phyloP scores from a whole-genome alignment of 2,329 filamentous ascomycete genomes.

The Pseudopithomyces chartarum region DNA sequence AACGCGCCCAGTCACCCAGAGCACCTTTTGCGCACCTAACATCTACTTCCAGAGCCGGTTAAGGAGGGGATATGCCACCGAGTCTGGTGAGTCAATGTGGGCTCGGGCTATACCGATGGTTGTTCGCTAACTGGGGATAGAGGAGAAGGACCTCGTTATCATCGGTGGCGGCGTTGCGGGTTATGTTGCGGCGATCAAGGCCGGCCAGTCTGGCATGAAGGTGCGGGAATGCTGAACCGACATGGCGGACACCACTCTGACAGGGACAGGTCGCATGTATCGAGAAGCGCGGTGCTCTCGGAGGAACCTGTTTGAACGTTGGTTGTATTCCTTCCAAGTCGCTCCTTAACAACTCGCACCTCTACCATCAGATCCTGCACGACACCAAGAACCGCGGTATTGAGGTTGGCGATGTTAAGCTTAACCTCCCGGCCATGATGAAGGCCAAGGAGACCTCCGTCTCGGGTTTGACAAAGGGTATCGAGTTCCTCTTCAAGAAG shows the following conservation, averaged over 20 bases:
- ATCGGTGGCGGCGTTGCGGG: constrained; percentile 98
- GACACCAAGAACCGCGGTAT: constrained; percentile 98
- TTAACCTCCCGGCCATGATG: constrained; percentile 96
- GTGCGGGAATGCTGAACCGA: constrained; percentile 55
- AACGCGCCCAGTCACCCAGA: constrained; percentile 41
- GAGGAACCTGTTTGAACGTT: constrained; percentile 97
- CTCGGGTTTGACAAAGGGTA: constrained; percentile 86
- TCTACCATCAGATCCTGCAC: constrained; percentile 96
- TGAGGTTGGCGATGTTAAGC: constrained; percentile 94
- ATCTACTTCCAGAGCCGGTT: constrained; percentile 56
- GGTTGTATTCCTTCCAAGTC: constrained; percentile 99
- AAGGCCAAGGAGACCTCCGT: constrained; percentile 97
- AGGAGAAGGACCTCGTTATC: constrained; percentile 95
- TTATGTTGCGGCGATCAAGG: constrained; percentile 99
- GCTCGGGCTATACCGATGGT: constrained; percentile 19
- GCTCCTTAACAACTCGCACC: constrained; percentile 98
- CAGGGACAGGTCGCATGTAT: constrained; percentile 84
- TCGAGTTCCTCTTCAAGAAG: constrained; percentile 99
- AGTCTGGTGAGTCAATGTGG: constrained; percentile 51
- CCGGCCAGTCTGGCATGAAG: constrained; percentile 95
- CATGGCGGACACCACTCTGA: constrained; percentile 2
- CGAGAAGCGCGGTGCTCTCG: constrained; percentile 94
- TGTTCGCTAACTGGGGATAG: constrained; percentile 55
- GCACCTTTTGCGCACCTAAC: constrained; percentile 47
- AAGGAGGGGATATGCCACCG: constrained; percentile 62